phyloP scores from a whole-genome alignment of 441 rosid species.

The Brassica hybrid region DNA sequence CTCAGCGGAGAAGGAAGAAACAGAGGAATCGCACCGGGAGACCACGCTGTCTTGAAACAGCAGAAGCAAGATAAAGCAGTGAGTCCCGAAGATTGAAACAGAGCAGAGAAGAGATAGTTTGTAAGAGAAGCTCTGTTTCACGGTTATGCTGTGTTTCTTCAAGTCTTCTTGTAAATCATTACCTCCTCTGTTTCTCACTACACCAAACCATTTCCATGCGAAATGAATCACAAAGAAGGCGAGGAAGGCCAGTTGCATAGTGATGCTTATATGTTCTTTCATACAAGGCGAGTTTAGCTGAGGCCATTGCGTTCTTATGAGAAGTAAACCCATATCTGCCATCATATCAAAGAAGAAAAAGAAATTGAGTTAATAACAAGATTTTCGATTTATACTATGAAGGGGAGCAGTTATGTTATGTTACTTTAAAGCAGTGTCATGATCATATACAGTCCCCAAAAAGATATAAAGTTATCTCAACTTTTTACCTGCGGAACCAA shows the following conservation, averaged over 20 bases:
- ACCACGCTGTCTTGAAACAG: slow-evolving; percentile 42
- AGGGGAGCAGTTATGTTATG: not conserved
- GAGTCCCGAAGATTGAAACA: slow-evolving; percentile 52
- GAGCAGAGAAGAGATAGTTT: slow-evolving; percentile 57
- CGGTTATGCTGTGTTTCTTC: slow-evolving; percentile 37
- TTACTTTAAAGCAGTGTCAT: not conserved
- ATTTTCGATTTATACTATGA: not conserved
- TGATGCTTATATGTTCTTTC: slow-evolving; percentile 61
- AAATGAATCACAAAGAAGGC: slow-evolving; percentile 50
- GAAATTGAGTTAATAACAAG: not conserved
- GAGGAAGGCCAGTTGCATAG: slow-evolving; percentile 56
- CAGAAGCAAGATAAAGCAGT: slow-evolving; percentile 54
- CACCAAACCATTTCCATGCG: slow-evolving; percentile 35
- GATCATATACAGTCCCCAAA: slow-evolving; percentile 14
- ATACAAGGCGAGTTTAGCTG: slow-evolving; percentile 56
- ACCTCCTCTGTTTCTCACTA: slow-evolving; percentile 41
- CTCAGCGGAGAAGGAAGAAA: slow-evolving; percentile 58
- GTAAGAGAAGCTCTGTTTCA: slow-evolving; percentile 53
- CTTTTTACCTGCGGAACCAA: slow-evolving; percentile 28
- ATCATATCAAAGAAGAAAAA: not conserved
- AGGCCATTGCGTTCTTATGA: slow-evolving; percentile 45
- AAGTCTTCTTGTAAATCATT: slow-evolving; percentile 39
- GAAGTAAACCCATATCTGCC: slow-evolving; percentile 18
- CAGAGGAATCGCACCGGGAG: slow-evolving; percentile 50
- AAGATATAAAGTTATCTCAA: not conserved